Evolutionary conservation across 2,329 filamentous ascomycete species (phyloP).

Genomic region (Ophiosphaerella korrae): DNA sequence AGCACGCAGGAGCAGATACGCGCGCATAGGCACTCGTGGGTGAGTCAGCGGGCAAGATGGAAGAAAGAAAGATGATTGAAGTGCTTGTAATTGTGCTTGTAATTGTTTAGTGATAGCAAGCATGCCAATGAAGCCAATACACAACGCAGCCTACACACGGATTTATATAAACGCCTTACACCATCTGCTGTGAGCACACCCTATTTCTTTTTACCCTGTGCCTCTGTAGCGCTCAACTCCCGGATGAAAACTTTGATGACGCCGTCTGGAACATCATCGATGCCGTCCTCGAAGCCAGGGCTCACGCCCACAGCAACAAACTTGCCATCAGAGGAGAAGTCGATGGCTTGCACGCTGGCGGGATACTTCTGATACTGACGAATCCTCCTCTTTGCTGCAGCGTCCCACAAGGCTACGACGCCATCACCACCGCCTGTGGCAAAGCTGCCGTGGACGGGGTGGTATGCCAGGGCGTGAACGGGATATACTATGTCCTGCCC

Average conservation of each 20-base stretch:
- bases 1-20: too few relatives aligned
- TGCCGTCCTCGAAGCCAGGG: conserved; percentile 85
- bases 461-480: conserved; percentile 87
- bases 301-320: conserved; percentile 81
- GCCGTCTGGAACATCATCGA: conserved; percentile 77
- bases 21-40: too few relatives aligned
- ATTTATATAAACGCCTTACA: too few relatives aligned
- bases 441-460: conserved; percentile 81
- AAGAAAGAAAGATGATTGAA: too few relatives aligned
- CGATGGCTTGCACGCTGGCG: conserved; percentile 76
- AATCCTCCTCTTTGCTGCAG: conserved; percentile 85
- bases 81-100: too few relatives aligned
- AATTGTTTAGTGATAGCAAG: too few relatives aligned
- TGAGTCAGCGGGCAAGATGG: too few relatives aligned
- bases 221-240: conserved; percentile 85
- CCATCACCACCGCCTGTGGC: conserved; percentile 89
- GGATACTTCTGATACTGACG: conserved; percentile 86
- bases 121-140: too few relatives aligned
- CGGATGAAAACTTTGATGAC: conserved; percentile 77
- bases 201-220: conserved; percentile 78
- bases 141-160: too few relatives aligned
- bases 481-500: conserved; percentile 85
- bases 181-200: not conserved
- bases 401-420: conserved; percentile 92
- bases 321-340: conserved; percentile 77